Conservation (phyloP, 2,329 filamentous ascomycete species). For the Diaporthe citriasiana region DNA sequence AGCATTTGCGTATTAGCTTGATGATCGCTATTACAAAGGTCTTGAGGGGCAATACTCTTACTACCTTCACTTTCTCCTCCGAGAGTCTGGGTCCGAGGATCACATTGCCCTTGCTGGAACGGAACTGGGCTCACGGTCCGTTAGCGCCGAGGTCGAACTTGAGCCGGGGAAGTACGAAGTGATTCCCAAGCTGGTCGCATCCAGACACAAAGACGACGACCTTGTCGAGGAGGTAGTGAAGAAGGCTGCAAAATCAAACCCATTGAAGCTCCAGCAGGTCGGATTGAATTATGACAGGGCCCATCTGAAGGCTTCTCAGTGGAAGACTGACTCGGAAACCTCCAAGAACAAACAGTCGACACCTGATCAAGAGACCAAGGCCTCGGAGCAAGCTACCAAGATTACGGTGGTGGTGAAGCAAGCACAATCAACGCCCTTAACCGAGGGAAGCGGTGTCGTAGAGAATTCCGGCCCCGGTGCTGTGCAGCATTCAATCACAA, state of each 20-base stretch:
- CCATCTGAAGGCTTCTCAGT: conserved; percentile 68
- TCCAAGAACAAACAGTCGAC: conserved; percentile 57
- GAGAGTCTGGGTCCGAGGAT: conserved; percentile 45
- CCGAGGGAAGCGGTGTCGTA: background rate
- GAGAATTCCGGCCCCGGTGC: background rate
- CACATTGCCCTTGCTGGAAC: conserved; percentile 39
- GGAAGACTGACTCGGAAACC: background rate
- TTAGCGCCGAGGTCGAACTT: conserved; percentile 80
- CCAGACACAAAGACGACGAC: conserved; percentile 56
- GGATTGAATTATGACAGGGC: conserved; percentile 73
- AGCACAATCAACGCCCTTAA: background rate
- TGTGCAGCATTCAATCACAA: background rate
- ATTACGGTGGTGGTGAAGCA: conserved; percentile 38
- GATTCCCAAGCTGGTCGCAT: conserved; percentile 76
- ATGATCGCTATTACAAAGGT: conserved; percentile 60
- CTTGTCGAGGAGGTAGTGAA: conserved; percentile 73
- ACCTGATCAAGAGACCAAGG: conserved; percentile 44
- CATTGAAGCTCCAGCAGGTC: conserved; percentile 75
- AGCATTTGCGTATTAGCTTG: conserved; percentile 51
- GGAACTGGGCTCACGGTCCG: conserved; percentile 68
- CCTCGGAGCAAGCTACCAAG: conserved; percentile 45
- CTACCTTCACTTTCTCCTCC: conserved; percentile 59
- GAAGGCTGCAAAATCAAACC: conserved; percentile 58
- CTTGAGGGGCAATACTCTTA: conserved; percentile 61
- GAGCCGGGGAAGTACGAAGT: conserved; percentile 78